Percentiles rank a stretch among this genome's conserved stretches.
These are phyloP conservation scores for Colletotrichum aenigma DNA, from an alignment of 2,329 filamentous ascomycete species.

Conservation along the genomic window DNA sequence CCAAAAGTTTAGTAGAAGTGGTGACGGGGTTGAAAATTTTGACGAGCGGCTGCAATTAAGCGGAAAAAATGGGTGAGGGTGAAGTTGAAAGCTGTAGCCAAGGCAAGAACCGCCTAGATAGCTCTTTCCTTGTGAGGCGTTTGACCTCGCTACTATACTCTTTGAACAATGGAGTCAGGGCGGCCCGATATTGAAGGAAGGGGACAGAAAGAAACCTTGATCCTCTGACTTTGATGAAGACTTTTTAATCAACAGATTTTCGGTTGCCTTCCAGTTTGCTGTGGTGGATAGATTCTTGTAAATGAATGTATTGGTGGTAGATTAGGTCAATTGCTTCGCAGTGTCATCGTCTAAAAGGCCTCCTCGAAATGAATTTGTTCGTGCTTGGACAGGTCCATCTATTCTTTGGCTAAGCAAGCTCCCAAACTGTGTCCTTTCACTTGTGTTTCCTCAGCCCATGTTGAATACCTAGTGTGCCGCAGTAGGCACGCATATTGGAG, in stretches of 20 bases:
- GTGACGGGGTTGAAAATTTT: background rate
- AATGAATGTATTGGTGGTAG: too few relatives aligned
- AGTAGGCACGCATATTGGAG: too few relatives aligned
- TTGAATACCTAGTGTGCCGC: too few relatives aligned
- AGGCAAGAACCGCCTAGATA: background rate
- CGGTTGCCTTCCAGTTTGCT: fast-evolving
- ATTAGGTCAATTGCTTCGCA: too few relatives aligned
- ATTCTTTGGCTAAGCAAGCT: too few relatives aligned
- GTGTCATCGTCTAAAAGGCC: too few relatives aligned
- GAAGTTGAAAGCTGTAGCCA: background rate
- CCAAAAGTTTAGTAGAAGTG: fast-evolving
- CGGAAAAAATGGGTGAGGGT: background rate
- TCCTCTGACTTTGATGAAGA: background rate
- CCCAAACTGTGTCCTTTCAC: too few relatives aligned
- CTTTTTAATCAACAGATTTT: background rate
- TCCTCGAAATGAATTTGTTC: too few relatives aligned
- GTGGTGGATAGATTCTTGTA: too few relatives aligned
- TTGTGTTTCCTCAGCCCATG: too few relatives aligned
- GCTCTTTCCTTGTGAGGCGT: background rate
- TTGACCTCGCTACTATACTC: background rate
- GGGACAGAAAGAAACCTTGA: background rate
- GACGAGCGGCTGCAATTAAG: background rate
- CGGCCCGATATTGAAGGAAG: background rate
- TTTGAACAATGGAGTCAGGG: background rate
- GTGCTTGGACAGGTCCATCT: too few relatives aligned